Evolutionary conservation across 2,329 filamentous ascomycete genomes (phyloP).

Genomic region (Paracamarosporium sp.): DNA sequence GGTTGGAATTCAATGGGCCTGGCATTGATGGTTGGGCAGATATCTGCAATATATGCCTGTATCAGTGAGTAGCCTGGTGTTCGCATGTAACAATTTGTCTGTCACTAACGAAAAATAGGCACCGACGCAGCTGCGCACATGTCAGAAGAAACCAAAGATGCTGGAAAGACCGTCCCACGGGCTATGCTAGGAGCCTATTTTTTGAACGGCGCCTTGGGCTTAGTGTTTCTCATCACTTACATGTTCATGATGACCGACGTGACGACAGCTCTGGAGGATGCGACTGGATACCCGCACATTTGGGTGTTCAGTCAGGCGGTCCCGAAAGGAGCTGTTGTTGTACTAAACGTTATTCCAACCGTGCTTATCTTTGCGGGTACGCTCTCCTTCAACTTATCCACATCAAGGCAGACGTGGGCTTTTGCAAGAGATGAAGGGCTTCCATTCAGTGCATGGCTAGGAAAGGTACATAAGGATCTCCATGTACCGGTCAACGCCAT

Average conservation of each 20-base stretch:
- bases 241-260: constrained; percentile 43
- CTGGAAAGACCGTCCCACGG: constrained; percentile 48
- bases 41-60: constrained; percentile 45
- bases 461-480: constrained; percentile 31
- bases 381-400: constrained; percentile 37
- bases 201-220: constrained; percentile 46
- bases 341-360: constrained; percentile 38
- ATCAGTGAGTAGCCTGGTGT: too few species aligned
- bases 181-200: constrained; percentile 51
- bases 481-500: constrained; percentile 44
- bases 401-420: constrained; percentile 45
- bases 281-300: constrained; percentile 43
- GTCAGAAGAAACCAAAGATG: constrained; percentile 53
- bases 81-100: too few species aligned
- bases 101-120: too few species aligned
- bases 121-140: constrained; percentile 53
- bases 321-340: constrained; percentile 33
- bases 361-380: constrained; percentile 40
- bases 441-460: constrained; percentile 39
- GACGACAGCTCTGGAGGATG: constrained; percentile 32
- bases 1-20: constrained; percentile 49
- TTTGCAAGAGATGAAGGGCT: constrained; percentile 45
- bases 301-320: constrained; percentile 43
- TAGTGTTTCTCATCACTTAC: constrained; percentile 43
- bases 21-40: constrained; percentile 49